Base-by-base conservation (phyloP, 495 filamentous ascomycete genomes). In the Sabuloglossum arenarium region DNA sequence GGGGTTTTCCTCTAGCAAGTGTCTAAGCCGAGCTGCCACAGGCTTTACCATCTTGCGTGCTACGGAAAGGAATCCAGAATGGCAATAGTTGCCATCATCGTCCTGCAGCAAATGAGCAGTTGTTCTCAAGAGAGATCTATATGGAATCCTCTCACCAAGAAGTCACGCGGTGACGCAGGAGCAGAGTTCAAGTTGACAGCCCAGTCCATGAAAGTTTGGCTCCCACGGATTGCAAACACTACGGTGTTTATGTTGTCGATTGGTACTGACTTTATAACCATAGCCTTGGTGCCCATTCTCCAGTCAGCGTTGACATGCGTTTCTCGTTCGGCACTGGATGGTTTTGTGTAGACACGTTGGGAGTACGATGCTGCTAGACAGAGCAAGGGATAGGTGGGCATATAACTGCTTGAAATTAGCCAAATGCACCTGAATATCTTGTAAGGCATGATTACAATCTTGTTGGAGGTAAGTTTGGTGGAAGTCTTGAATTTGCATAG, bases 201-300 rank as follows among this genome's bases (percentile, higher is more conserved):
- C 86, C 86, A 91, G 66, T 91, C 86, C 70, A 85, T 79, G 62
- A 88, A 84, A 0, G 77, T 84, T 31, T 85, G 79, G 0, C 76
- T 85, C 0, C 86, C 86, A 6, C 86, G 78, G 53, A 91, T 85
- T 32, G 86, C 84, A 61, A 90, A 83, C 24, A 89, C 79, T 43
- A 90, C 78, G 14, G 79, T 80, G 62, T 86, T 79, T 70, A 80
- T 76, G 60, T 85, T 73, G 62, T 89, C 84, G 61, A 86, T 75
- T 4, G 83, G 77, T 11, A 87, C 68, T 0, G 80, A 81, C 59
- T 87, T 88, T 65, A 91, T 79, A 27, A 86, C 77, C 82, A 88
- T 88, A 23, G 85, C 82, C 64, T 91, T 91, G 23, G 84, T 82
- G 16, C 85, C 84, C 0, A 74, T 71, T 25, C 70, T 74, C 78